Evolutionary conservation across 2,329 filamentous ascomycete species (phyloP).

Genomic region (Trichophaea hybrida): DNA sequence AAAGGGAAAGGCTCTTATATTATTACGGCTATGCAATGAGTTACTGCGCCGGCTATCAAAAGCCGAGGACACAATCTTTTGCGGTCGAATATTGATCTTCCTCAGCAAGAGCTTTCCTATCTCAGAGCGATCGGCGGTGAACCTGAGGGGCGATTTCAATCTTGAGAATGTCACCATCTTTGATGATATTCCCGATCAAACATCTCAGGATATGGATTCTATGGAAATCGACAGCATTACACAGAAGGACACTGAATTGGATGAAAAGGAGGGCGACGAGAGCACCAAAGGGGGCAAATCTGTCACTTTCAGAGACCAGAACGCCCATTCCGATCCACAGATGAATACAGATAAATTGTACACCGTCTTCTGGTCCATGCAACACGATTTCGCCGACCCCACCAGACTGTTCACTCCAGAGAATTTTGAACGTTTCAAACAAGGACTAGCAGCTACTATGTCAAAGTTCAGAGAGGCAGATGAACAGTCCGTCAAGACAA

Average conservation of each 20-base stretch:
- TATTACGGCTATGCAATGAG: slow-evolving; percentile 90
- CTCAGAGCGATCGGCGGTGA: slow-evolving; percentile 93
- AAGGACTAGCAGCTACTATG: slow-evolving; percentile 47
- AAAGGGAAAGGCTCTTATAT: slow-evolving; percentile 66
- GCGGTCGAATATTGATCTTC: slow-evolving; percentile 94
- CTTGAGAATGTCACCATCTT: slow-evolving; percentile 84
- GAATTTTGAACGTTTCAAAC: slow-evolving; percentile 52
- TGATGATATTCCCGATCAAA: slow-evolving; percentile 40
- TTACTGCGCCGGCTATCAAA: slow-evolving; percentile 83
- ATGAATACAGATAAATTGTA: slow-evolving; percentile 63
- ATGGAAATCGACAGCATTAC: slow-evolving; percentile 41
- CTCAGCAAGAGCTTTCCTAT: slow-evolving; percentile 95
- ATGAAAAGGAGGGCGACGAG: slow-evolving; percentile 26
- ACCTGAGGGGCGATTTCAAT: slow-evolving; percentile 89
- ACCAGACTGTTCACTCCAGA: slow-evolving; percentile 60
- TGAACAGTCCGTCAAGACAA: slow-evolving; percentile 39
- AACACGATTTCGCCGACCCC: slow-evolving; percentile 82
- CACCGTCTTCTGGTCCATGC: slow-evolving; percentile 83
- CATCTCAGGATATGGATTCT: background rate
- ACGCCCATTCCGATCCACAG: slow-evolving; percentile 29
- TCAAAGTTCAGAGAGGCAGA: slow-evolving; percentile 66
- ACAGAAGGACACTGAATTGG: slow-evolving; percentile 29
- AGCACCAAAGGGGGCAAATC: slow-evolving; percentile 32
- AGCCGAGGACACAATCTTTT: slow-evolving; percentile 93
- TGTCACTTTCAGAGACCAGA: slow-evolving; percentile 33